Percentiles rank a stretch among this genome's conserved stretches.
Conservation (phyloP, 2,329 filamentous ascomycete genomes). For the Metarhizium guizhouense region DNA sequence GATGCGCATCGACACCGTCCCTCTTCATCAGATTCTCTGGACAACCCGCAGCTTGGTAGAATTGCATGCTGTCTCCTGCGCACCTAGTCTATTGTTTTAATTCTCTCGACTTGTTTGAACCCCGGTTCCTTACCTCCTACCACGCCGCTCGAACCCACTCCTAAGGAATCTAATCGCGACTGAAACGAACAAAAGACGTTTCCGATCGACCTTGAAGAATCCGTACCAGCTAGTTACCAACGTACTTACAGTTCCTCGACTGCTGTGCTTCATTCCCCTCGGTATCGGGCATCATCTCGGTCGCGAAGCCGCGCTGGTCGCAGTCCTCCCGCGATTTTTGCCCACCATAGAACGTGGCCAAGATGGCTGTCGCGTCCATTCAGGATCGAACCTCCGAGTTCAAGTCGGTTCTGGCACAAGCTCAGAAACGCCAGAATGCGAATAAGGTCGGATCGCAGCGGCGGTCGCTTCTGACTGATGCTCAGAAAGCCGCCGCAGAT, state of each 20-base stretch:
- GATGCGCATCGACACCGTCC: background rate
- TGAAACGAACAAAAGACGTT: background rate
- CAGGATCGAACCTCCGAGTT: conserved; percentile 97
- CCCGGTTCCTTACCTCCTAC: background rate
- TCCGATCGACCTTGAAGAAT: background rate
- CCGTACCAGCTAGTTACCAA: background rate
- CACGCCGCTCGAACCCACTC: background rate
- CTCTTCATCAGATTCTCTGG: background rate
- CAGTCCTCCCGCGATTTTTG: conserved; percentile 10
- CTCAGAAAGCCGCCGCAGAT: conserved; percentile 57
- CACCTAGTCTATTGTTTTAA: background rate
- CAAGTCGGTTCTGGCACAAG: conserved; percentile 78
- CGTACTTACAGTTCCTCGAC: background rate
- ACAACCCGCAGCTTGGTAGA: background rate
- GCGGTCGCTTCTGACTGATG: conserved; percentile 67
- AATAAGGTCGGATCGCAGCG: conserved; percentile 72
- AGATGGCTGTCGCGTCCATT: conserved; percentile 65
- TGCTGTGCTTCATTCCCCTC: background rate
- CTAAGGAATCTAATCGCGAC: background rate
- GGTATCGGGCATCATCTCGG: background rate
- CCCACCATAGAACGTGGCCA: conserved; percentile 9
- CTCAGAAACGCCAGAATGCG: conserved; percentile 68
- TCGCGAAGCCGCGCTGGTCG: conserved; percentile 25
- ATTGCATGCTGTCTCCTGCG: background rate
- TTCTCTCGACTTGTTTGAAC: background rate